Evolutionary conservation across 208 protist genomes (phyloP), one percentile per base, ranked within the genome.

Genomic region (Leishmania amazonensis): DNA sequence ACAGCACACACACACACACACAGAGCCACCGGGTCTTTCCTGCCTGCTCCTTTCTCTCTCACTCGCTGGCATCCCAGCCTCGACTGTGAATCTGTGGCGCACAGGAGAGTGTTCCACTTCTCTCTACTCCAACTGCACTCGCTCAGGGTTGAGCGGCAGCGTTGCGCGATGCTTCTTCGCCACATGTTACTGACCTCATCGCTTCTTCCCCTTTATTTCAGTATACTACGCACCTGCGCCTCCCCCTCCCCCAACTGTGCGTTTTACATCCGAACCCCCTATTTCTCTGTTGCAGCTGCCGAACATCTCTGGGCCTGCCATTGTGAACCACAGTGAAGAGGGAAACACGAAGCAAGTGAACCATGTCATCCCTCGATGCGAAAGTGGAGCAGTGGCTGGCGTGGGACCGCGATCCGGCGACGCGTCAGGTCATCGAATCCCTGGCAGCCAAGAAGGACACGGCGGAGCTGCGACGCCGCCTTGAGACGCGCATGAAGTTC

Each of bases 401-500:
- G 77, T 96, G 90, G 89, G 95, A 97, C 83, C 85, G 81, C 19
- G 87, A 96, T 82, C 75, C 81, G 8, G 62, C 79, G 58, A 95
- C 93, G 5, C 86, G 87, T 40, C 51, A 47, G 0, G 87, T 80
- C 31, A 90, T 97, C 74, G 76, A 95, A 57, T 68, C 72, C 13
- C 84, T 95, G 60, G 84, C 70, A 60, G 83, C 47, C 2, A 79
- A 80, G 58, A 79, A 83, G 42, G 83, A 92, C 40, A 81, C 76
- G 17, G 57, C 42, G n/a, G 58, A 87, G 81, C 88, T 99, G 54
- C 47, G 87, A n/a, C 81, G 86, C 35, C 83, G 91, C 28, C 86
- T 99, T n/a, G 78, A 68, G n/a, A 85, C 67, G 40, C 93, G 97
- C 80, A 97, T 99, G 86, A 83, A 84, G 51, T 99, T 99, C 87